These are phyloP conservation scores for Pulveroboletus sp. DNA, from an alignment of 768 basidiomycete genomes.

Conservation along the genomic window DNA sequence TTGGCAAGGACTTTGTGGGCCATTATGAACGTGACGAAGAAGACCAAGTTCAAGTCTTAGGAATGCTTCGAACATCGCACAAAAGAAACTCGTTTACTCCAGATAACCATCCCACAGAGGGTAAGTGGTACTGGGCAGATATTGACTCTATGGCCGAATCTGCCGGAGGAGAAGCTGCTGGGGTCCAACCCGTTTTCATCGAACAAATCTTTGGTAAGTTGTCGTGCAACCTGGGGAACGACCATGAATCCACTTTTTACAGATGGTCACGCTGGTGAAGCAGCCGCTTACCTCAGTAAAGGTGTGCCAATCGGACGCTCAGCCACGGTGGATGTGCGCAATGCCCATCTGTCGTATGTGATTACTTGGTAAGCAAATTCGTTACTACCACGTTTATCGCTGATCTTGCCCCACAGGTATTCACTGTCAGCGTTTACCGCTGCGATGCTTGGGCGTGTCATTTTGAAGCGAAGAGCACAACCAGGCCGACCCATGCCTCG, in stretches of 20 bases:
- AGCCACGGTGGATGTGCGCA: slow-evolving; percentile 83
- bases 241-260: slow-evolving; percentile 9
- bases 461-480: slow-evolving; percentile 52
- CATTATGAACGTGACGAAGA: slow-evolving; percentile 36
- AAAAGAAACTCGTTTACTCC: slow-evolving; percentile 81
- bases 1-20: slow-evolving; percentile 55
- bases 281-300: slow-evolving; percentile 50
- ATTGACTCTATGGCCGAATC: slow-evolving; percentile 74
- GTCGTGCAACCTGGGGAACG: not conserved
- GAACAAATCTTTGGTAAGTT: slow-evolving; percentile 87
- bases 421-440: slow-evolving; percentile 82
- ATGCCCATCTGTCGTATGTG: slow-evolving; percentile 93
- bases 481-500: slow-evolving; percentile 59
- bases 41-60: slow-evolving; percentile 70
- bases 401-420: slow-evolving; percentile 57
- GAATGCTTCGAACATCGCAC: slow-evolving; percentile 83
- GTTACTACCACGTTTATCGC: slow-evolving; percentile 1
- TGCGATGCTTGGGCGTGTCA: slow-evolving; percentile 73
- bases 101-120: slow-evolving; percentile 74
- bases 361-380: slow-evolving; percentile 74
- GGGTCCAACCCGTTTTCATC: slow-evolving; percentile 84
- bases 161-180: slow-evolving; percentile 67
- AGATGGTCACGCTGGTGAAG: slow-evolving; percentile 88
- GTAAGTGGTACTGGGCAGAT: slow-evolving; percentile 93
- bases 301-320: slow-evolving; percentile 86